A percentile compares a stretch with the other conserved stretches of the same genome.
Conservation (phyloP, 1,284 basidiomycete species). For the Peniophora sp. region DNA sequence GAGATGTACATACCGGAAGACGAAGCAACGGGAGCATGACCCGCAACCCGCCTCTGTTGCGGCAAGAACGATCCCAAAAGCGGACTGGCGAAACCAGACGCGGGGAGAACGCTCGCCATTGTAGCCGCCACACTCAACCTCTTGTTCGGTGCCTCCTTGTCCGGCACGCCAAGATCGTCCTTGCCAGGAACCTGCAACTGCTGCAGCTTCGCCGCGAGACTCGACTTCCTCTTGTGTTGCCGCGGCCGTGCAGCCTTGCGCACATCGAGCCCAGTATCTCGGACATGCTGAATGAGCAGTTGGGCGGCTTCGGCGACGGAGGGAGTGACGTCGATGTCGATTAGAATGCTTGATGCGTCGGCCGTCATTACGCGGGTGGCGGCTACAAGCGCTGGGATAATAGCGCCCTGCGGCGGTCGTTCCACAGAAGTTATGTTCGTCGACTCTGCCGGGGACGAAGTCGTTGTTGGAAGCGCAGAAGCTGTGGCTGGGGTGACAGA, state of each 20-base stretch:
- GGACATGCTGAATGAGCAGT: conserved; percentile 62
- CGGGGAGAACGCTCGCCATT: conserved; percentile 4
- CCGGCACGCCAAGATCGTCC: too few relatives aligned
- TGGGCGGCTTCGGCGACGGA: conserved; percentile 63
- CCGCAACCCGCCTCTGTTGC: conserved; percentile 24
- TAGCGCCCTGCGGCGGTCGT: conserved; percentile 44
- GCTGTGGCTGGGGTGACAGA: conserved; percentile 7
- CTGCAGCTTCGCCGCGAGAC: conserved; percentile 32
- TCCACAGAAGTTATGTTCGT: conserved; percentile 16
- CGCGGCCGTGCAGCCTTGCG: conserved; percentile 33
- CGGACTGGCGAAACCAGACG: conserved; percentile 33
- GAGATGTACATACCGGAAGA: too few relatives aligned
- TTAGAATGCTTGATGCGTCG: conserved; percentile 69
- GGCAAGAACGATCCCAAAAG: conserved; percentile 51
- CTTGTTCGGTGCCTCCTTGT: too few relatives aligned
- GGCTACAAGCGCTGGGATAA: conserved; percentile 71
- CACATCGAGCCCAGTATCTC: conserved; percentile 59
- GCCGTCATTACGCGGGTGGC: conserved; percentile 85
- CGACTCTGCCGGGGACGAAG: conserved; percentile 11
- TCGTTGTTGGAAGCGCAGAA: conserved; percentile 4
- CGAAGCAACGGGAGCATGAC: too few relatives aligned
- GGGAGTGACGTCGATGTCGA: conserved; percentile 57
- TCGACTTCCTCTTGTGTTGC: not conserved
- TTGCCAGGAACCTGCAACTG: not conserved
- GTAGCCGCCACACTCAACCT: too few relatives aligned